These are phyloP conservation scores for Fusarium cyanostomum DNA, from an alignment of 2,329 filamentous ascomycete genomes.

Conservation along the genomic window DNA sequence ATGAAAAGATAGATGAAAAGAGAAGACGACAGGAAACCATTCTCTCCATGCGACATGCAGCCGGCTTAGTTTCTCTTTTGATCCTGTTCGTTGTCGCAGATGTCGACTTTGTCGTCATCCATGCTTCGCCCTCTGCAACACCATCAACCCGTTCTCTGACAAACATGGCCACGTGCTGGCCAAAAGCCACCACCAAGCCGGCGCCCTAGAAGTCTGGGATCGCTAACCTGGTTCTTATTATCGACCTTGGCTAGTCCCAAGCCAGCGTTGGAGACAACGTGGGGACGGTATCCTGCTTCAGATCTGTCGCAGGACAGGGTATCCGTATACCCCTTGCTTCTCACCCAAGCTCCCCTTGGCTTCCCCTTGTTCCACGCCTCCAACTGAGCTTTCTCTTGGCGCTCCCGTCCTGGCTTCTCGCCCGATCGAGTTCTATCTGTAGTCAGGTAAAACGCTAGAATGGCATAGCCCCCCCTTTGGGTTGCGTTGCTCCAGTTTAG, in stretches of 20 bases:
- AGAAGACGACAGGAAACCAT: neutral
- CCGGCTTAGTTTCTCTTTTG: conserved; percentile 3
- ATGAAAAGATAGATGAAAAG: conserved; percentile 1
- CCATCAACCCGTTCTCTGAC: neutral
- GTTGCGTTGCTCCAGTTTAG: conserved; percentile 27
- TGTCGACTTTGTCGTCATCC: conserved; percentile 10
- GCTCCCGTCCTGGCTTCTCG: conserved; percentile 24
- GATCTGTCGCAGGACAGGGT: conserved; percentile 59
- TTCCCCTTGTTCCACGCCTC: conserved; percentile 27
- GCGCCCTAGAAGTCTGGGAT: conserved; percentile 35
- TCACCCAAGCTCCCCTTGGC: conserved; percentile 31
- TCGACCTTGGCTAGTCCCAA: conserved; percentile 11
- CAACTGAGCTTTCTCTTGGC: conserved; percentile 31
- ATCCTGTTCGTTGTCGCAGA: conserved; percentile 3
- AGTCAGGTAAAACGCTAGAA: conserved; percentile 39
- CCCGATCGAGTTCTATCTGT: conserved; percentile 30
- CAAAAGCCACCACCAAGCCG: conserved; percentile 24
- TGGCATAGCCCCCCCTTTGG: conserved; percentile 30
- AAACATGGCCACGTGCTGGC: conserved; percentile 4
- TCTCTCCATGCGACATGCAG: neutral
- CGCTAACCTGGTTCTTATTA: conserved; percentile 7
- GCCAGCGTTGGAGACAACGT: conserved; percentile 34
- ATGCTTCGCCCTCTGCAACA: conserved; percentile 23
- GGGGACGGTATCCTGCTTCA: conserved; percentile 53
- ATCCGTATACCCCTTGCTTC: conserved; percentile 34